phyloP scores from a whole-genome alignment of 345 rosid genomes.

The Aquilaria yunnanensis region DNA sequence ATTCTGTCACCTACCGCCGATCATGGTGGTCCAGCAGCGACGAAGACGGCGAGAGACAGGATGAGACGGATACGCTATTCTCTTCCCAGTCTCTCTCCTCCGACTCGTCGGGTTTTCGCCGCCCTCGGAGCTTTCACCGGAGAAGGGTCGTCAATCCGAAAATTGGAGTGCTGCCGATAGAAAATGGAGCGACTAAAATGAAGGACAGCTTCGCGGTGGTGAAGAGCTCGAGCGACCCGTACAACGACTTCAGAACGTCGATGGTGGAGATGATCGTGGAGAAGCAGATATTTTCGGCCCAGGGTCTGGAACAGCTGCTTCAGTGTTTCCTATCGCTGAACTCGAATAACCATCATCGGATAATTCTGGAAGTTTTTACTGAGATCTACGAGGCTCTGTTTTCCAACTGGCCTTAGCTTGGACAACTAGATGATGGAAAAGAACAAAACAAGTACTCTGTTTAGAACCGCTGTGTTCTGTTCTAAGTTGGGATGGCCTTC shows the following conservation, averaged over 20 bases:
- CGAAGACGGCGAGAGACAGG: conserved; percentile 29
- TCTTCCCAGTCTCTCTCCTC: conserved; percentile 72
- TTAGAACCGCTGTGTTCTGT: no score
- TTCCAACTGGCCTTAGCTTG: conserved; percentile 24
- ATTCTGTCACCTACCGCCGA: conserved; percentile 24
- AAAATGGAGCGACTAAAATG: conserved; percentile 27
- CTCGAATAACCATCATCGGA: conserved; percentile 55
- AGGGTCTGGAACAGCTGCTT: conserved; percentile 56
- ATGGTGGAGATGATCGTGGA: conserved; percentile 89
- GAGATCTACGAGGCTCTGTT: conserved; percentile 65
- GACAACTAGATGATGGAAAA: conserved; percentile 3
- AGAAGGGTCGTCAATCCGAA: conserved; percentile 13
- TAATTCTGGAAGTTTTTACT: conserved; percentile 57
- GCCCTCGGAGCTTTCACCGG: conserved; percentile 9
- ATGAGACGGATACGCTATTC: conserved; percentile 52
- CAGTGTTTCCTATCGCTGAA: conserved; percentile 70
- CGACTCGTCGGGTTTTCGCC: conserved; percentile 39
- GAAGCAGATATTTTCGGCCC: conserved; percentile 53
- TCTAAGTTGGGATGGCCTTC: no score
- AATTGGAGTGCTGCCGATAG: conserved; percentile 18
- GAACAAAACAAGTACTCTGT: neutral
- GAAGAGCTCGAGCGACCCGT: conserved; percentile 68
- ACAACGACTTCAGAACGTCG: conserved; percentile 61
- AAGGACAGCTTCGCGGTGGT: conserved; percentile 81
- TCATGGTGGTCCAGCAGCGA: conserved; percentile 68